Base-by-base conservation (phyloP, 108 stramenopile genomes). In the Pseudonitzschia pungens region DNA sequence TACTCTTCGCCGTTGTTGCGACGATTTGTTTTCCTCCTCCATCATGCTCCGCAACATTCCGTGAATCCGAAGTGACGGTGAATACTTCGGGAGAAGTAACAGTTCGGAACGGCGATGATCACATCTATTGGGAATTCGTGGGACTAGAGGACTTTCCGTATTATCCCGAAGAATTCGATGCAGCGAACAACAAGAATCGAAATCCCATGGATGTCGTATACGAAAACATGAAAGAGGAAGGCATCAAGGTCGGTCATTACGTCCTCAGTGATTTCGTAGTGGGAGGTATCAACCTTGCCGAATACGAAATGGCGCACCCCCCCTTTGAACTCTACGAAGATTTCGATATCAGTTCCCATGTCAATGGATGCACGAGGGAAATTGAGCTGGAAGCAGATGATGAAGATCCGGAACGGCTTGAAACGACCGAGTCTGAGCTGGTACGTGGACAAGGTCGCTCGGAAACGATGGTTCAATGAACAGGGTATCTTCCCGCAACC, bases 371-470 rank as follows among this genome's bases (percentile, higher is more conserved):
- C 24, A 58, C 29, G 9, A 15, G 66, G 51, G 18, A 40, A 4
- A 14, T 40, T 62, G 36, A 21, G 60, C 36, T 74, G 73, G 73
- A 60, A 45, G 50, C 65, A 74, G n/a, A 28, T 74, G 50, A 9
- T 74, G 10, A 12, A 12, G 27, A 55, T 55, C 28, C 48, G 54
- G 9, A 33, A 40, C 27, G 33, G 65, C 10, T 21, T 57, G 53
- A 28, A 44, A 24, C 55, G 66, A 8, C 48, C 52, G 12, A 36
- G 32, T 4, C 45, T 74, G 16, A 56, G 51, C 27, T 74, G 64
- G 31, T 74, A 74, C 40, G 33, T 56, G 0, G 73, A 74, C 73
- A 74, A 74, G 73, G 73, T 74, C 36, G 73, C 73, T 48, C 15
- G 41, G 11, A 74, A 74, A 43, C 65, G 73, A 40, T 74, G 48